Evolutionary conservation across 257 asterid species (phyloP), one percentile per base, ranked within the genome.

Genomic region (Gynochthodes officinalis): DNA sequence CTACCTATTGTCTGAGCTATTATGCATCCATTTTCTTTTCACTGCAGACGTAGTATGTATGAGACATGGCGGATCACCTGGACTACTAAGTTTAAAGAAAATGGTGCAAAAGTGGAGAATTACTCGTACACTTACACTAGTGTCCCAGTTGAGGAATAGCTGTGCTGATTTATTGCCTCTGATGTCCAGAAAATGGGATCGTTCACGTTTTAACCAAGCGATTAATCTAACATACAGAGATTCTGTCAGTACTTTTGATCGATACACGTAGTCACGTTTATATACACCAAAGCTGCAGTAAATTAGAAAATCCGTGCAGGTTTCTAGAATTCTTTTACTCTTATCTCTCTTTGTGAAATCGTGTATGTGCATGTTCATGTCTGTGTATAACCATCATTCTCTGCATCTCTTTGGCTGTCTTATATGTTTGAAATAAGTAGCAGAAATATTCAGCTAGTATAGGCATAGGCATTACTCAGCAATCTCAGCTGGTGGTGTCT

Each of bases 11-110:
- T 37, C 9, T 37, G 32, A 39, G 8, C 68, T 39, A 39, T 63
- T 67, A 37, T 42, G 61, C 11, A 39, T 73, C 63, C 25, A 42
- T 74, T 58, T 71, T 43, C 42, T 40, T 74, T 72, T 59, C 68
- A 49, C 73, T 77, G 76, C 92, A 91, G 97, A 90, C 72, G 71
- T 35, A 93, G 96, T 76, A 84, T 93, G 79, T 79, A 81, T 43
- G 88, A 79, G 67, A 80, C 53, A 18, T 93, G 98, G 98, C 86
- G 85, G 73, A 73, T 91, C 79, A 84, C 91, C n/a, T 57, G 94
- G 96, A 85, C 81, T 43, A 85, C 81, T 43, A 93, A 85, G 86
- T 82, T 78, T 59, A 85, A 85, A 72, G 79, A 69, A 78, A 86
- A 89, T 57, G 86, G 90, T 55, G 59, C 16, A 25, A 39, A 67